Evolutionary conservation across 805 yeast genomes (phyloP).

Genomic region (Sugiyamaella chiloensis): DNA sequence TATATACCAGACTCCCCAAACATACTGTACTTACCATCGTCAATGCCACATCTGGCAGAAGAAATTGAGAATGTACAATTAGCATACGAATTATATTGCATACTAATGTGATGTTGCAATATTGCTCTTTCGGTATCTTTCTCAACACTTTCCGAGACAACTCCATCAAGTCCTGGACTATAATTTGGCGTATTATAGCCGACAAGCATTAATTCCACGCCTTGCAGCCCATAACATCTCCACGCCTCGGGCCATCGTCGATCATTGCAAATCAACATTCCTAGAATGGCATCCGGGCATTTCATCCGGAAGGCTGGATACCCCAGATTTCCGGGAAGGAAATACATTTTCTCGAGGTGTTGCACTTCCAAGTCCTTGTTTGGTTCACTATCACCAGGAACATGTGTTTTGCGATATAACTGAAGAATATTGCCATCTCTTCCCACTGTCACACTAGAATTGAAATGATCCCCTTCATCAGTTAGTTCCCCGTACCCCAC

Average conservation of each 20-base stretch:
- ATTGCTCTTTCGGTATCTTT: background rate
- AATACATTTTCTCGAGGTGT: background rate
- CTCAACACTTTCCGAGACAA: background rate
- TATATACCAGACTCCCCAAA: slow-evolving; percentile 36
- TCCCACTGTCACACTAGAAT: background rate
- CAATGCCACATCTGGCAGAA: slow-evolving; percentile 3
- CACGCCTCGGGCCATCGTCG: slow-evolving; percentile 5
- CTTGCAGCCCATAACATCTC: slow-evolving; percentile 2
- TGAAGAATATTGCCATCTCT: background rate
- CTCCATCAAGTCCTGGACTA: background rate
- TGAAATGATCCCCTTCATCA: background rate
- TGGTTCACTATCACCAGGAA: background rate
- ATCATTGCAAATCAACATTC: slow-evolving; percentile 2
- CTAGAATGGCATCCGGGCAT: background rate
- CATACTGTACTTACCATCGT: slow-evolving; percentile 12
- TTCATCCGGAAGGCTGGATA: background rate
- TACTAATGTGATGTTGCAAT: background rate
- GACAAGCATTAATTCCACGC: background rate
- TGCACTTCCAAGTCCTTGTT: background rate
- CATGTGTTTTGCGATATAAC: background rate
- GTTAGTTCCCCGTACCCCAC: background rate
- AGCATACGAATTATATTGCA: background rate
- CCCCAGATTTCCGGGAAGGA: background rate
- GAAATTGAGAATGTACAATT: background rate
- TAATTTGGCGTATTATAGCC: background rate